Base-by-base conservation (phyloP, 2,329 filamentous ascomycete genomes). In the Incumbomyces delicatus region DNA sequence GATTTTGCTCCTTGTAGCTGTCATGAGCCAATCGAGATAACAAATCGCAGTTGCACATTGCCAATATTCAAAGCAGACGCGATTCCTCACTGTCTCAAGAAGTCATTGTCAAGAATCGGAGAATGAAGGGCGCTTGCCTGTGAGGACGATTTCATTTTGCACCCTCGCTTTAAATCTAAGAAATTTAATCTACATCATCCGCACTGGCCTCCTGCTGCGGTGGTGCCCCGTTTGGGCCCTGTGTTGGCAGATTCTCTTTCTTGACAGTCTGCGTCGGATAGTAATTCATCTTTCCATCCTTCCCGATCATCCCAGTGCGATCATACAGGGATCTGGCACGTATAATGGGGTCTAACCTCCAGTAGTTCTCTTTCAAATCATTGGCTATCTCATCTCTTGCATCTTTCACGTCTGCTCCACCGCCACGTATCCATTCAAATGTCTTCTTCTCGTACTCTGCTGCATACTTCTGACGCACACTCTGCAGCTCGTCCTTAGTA, bases 291-390 rank as follows among this genome's bases (percentile, higher is more conserved):
- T 74, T 74, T 1, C 88, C 89, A 10, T 72, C 79, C 1, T 72
- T 66, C 50, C 77, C 69, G 38, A 96, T 73, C 50, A 92, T 69
- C 1, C 88, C 86, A 11, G 74, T 75, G 50, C 92, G 78, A 63
- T 98, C 92, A 58, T 95, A 95, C 50, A 87, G 66, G n/a, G 81
- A 85, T 58, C 83, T 76, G 11, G 89, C 87, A 33, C 92, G 75
- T 27, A 96, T 63, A 63, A 90, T 94, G 0, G 87, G 87, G 66
- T 98, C 92, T 44, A 95, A 65, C 33, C 75, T 74, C 90, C 92
- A 98, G 68, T 96, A 98, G 56, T 85, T 85, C 40, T 75, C 72
- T 51, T 74, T 74, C 56, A 96, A 61, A 52, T 76, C 67, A 42
- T 73, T 73, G 2, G 85, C 81, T 22, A 92, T 59, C 2, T 69